A percentile compares a stretch with the other conserved stretches of the same genome.
phyloP scores from a whole-genome alignment of 768 basidiomycete species.

The Cyclocybe aegerita region DNA sequence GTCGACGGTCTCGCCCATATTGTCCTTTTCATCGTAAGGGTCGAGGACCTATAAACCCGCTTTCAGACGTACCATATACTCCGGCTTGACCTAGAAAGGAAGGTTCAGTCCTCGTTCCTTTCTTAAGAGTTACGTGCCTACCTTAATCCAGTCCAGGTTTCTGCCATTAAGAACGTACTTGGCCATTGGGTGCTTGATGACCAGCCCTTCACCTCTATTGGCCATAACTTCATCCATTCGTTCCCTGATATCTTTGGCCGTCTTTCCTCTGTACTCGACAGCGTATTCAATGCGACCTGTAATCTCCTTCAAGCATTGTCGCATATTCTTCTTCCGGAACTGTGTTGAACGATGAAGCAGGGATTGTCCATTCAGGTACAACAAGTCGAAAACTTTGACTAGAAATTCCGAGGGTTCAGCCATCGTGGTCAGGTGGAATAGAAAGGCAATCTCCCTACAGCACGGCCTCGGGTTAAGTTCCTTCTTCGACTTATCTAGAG shows the following conservation, averaged over 20 bases:
- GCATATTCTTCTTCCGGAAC: slow-evolving; percentile 79
- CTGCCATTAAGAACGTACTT: slow-evolving; percentile 86
- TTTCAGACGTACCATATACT: slow-evolving; percentile 67
- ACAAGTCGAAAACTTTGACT: slow-evolving; percentile 97
- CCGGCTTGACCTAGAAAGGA: slow-evolving; percentile 67
- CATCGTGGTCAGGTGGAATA: not conserved
- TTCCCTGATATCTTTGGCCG: slow-evolving; percentile 76
- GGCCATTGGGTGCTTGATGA: slow-evolving; percentile 82
- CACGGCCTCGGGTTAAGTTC: slow-evolving; percentile 83
- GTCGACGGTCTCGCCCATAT: slow-evolving; percentile 91
- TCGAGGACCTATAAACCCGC: not conserved
- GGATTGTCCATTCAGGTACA: slow-evolving; percentile 84
- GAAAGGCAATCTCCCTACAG: slow-evolving; percentile 53
- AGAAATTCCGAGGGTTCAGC: not conserved
- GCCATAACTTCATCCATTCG: slow-evolving; percentile 85
- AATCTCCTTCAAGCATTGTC: slow-evolving; percentile 63
- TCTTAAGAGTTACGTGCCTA: slow-evolving; percentile 21
- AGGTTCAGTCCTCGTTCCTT: not conserved
- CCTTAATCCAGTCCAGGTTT: slow-evolving; percentile 93
- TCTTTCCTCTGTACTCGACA: slow-evolving; percentile 69
- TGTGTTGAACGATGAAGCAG: slow-evolving; percentile 70
- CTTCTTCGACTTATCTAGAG: slow-evolving; percentile 65
- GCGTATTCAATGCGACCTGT: slow-evolving; percentile 82
- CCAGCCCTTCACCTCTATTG: slow-evolving; percentile 86
- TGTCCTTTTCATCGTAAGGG: slow-evolving; percentile 51